Evolutionary conservation across 192 early-diverging fungal species (phyloP).

Genomic region (Mortierella claussenii): DNA sequence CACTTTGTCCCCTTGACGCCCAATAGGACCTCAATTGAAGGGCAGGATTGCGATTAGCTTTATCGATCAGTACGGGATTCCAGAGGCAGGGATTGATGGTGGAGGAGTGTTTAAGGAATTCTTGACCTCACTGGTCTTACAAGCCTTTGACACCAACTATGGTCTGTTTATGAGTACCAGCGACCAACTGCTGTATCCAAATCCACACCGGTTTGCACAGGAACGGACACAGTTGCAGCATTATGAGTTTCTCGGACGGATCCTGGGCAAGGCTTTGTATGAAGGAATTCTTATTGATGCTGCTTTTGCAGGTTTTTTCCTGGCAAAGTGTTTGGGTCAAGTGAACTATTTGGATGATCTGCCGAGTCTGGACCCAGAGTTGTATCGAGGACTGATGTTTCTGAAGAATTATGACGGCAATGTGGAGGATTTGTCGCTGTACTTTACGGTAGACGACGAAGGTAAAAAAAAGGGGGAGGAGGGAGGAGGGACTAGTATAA

Average conservation of each 20-base stretch:
- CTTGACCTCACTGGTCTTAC: slow-evolving; percentile 74
- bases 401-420: slow-evolving; percentile 80
- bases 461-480: slow-evolving; percentile 54
- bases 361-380: slow-evolving; percentile 79
- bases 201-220: slow-evolving; percentile 64
- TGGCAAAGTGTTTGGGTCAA: slow-evolving; percentile 75
- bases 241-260: slow-evolving; percentile 81
- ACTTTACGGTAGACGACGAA: slow-evolving; percentile 75
- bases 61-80: slow-evolving; percentile 83
- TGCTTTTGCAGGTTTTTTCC: slow-evolving; percentile 86
- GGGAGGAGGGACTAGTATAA: no score
- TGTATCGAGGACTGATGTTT: slow-evolving; percentile 78
- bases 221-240: slow-evolving; percentile 65
- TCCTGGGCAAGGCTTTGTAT: slow-evolving; percentile 88
- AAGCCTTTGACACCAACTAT: slow-evolving; percentile 80
- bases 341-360: slow-evolving; percentile 71
- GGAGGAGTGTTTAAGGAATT: slow-evolving; percentile 99
- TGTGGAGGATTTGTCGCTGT: slow-evolving; percentile 76
- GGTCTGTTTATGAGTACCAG: slow-evolving; percentile 75
- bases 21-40: slow-evolving; percentile 71
- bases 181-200: slow-evolving; percentile 80
- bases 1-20: neutral
- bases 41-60: slow-evolving; percentile 86
- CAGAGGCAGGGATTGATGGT: slow-evolving; percentile 95
- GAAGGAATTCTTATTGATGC: slow-evolving; percentile 87